Percentiles rank a stretch among this genome's conserved stretches.
phyloP scores from a whole-genome alignment of 495 filamentous ascomycete genomes.

The Thermothielavioides terrestris region DNA sequence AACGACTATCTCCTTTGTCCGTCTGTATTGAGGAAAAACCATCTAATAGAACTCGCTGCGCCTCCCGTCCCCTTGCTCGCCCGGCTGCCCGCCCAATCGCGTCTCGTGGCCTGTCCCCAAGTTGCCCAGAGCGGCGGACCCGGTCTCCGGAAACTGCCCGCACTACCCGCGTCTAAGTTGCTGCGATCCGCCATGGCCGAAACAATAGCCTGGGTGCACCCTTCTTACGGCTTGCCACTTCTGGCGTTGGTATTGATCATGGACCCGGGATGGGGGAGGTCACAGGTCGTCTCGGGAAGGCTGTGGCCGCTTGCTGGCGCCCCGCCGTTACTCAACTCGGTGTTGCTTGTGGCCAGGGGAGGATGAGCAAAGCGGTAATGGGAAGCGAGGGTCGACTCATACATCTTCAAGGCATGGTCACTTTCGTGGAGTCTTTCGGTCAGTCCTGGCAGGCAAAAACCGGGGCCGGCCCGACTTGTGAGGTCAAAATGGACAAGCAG shows the following conservation, averaged over 20 bases:
- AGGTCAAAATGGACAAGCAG: background rate
- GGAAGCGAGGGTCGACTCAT: slow-evolving; percentile 9
- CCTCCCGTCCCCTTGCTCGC: background rate
- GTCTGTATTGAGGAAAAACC: background rate
- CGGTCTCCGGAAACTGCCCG: slow-evolving; percentile 8
- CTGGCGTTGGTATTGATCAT: background rate
- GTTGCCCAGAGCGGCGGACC: slow-evolving; percentile 4
- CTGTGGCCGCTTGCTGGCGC: slow-evolving; percentile 7
- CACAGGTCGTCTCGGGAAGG: slow-evolving; percentile 6
- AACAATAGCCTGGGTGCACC: slow-evolving; percentile 1
- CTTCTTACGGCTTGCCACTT: slow-evolving; percentile 6
- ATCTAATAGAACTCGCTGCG: slow-evolving; percentile 1
- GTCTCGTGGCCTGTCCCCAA: background rate
- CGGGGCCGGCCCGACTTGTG: slow-evolving; percentile 1
- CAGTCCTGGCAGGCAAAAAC: slow-evolving; percentile 12
- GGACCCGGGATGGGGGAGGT: background rate
- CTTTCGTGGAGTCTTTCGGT: slow-evolving; percentile 7
- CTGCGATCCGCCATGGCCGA: background rate
- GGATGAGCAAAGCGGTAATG: slow-evolving; percentile 2
- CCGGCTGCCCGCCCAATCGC: slow-evolving; percentile 7
- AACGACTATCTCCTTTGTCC: background rate
- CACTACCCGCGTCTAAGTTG: slow-evolving; percentile 6
- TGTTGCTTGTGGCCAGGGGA: background rate
- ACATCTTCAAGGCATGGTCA: slow-evolving; percentile 1
- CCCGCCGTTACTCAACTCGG: background rate